Base-by-base conservation (phyloP, 148 eudicot species). In the Amaranthus cruentus region DNA sequence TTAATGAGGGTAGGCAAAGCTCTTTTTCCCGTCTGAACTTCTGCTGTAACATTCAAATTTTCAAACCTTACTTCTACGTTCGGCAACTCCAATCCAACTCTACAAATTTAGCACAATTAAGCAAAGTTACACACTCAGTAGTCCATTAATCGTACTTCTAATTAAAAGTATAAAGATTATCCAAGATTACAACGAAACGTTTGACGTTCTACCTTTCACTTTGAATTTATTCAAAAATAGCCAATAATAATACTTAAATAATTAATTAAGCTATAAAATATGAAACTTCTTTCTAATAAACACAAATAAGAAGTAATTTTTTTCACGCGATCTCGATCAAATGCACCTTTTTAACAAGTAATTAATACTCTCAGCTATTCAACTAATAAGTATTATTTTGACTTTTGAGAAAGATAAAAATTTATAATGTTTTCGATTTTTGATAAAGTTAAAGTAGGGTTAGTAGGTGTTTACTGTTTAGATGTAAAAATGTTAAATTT, bases 1-100 rank as follows among this genome's bases (percentile, higher is more conserved):
- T 94, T 94, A 3, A 85, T 44, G 21, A 94, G 68, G 51, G 98
- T 89, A 52, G 98, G 98, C 84, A 94, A 80, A 57, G 98, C 98
- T 88, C 98, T 88, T 13, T 84, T 84, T 14, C 98, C 98, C 0
- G 85, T 78, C 70, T 84, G 81, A 48, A 91, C 98, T 54, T 87
- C 77, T 3, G 97, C 95, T 9, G 44, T 70, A 53, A 91, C 70
- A 10, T 80, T 82, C 51, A 93, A 74, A 38, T 87, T 70, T 76
- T 88, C 82, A 44, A 87, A 93, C 77, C 98, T 81, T 63, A 93
- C 97, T 81, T 94, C 98, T 7, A 94, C 86, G 18, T 75, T 89
- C 3, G 97, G 98, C 72, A 88, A 60, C 61, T 87, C 90, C 75
- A 94, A 55, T 68, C 93, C 96, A 13, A 81, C 98, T 79, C 98